phyloP scores from a whole-genome alignment of 202 grass and related monocot genomes.

The Saccharum hybrid region DNA sequence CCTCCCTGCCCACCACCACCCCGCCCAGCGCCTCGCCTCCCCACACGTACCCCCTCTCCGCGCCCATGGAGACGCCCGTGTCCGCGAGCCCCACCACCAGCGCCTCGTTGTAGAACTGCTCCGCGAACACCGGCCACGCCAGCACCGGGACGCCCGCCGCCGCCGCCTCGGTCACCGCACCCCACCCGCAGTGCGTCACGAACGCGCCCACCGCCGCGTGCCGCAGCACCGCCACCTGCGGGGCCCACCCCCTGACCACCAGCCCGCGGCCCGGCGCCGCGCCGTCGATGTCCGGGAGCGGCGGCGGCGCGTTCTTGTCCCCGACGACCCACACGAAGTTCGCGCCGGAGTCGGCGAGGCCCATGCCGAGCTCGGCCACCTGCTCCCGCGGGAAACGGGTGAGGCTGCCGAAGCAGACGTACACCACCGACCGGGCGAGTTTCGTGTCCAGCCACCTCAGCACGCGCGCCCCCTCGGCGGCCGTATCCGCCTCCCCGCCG shows the following conservation, averaged over 20 bases:
- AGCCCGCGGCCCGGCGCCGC: slow-evolving; percentile 16
- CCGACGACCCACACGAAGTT: slow-evolving; percentile 70
- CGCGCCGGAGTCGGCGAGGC: slow-evolving; percentile 46
- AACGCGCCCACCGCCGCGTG: slow-evolving; percentile 58
- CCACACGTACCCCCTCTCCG: slow-evolving; percentile 46
- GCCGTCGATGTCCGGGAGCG: slow-evolving; percentile 30
- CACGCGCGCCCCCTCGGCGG: slow-evolving; percentile 33
- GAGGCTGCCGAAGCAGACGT: slow-evolving; percentile 70
- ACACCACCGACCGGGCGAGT: slow-evolving; percentile 60
- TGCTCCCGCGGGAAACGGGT: slow-evolving; percentile 51
- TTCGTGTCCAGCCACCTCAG: slow-evolving; percentile 63
- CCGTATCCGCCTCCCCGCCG: slow-evolving; percentile 17
- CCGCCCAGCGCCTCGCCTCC: slow-evolving; percentile 54
- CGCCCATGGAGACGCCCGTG: slow-evolving; percentile 46
- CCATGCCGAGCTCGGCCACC: slow-evolving; percentile 60
- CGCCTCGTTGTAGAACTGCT: slow-evolving; percentile 79
- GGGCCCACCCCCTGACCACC: slow-evolving; percentile 61
- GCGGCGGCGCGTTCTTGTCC: neutral
- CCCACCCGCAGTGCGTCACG: slow-evolving; percentile 78
- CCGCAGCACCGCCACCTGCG: slow-evolving; percentile 70
- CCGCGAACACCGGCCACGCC: slow-evolving; percentile 61
- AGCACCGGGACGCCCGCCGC: slow-evolving; percentile 51
- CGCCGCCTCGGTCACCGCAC: slow-evolving; percentile 60
- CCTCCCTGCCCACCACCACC: slow-evolving; percentile 53
- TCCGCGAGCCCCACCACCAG: slow-evolving; percentile 55